Evolutionary conservation across 305 asterid genomes (phyloP).

Genomic region (Fraxinus xanthoxyloides): DNA sequence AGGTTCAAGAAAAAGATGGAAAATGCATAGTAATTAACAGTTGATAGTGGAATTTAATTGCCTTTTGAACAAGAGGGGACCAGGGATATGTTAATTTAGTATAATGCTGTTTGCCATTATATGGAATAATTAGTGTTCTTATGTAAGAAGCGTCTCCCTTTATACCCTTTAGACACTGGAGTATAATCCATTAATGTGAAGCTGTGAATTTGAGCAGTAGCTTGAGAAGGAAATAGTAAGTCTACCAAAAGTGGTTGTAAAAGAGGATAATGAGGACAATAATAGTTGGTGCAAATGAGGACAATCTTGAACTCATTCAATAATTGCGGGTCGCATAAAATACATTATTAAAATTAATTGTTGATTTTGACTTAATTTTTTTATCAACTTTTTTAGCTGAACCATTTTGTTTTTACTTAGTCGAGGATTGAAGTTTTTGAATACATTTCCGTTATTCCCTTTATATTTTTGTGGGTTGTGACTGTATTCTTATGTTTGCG

Average conservation of each 20-base stretch:
- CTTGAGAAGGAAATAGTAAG: neutral
- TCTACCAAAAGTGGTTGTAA: neutral
- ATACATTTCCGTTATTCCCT: neutral
- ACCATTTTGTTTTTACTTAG: neutral
- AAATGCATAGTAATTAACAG: constrained; percentile 24
- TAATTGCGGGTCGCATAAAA: neutral
- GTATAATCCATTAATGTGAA: neutral
- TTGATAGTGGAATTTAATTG: constrained; percentile 33
- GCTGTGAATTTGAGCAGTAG: neutral
- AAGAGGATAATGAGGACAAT: neutral
- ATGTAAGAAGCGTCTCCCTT: constrained; percentile 26
- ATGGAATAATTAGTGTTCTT: constrained; percentile 21
- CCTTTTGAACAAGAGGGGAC: constrained; percentile 51
- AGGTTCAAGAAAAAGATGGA: constrained; percentile 29
- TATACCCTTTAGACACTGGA: constrained; percentile 15
- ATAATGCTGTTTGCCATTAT: constrained; percentile 49
- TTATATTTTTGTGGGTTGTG: neutral
- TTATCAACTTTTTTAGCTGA: neutral
- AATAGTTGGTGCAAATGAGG: neutral
- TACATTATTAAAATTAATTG: too few relatives aligned
- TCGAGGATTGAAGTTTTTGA: neutral
- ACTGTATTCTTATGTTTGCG: neutral
- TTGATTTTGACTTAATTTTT: neutral
- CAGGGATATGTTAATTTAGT: constrained; percentile 32
- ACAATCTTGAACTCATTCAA: neutral